Base-by-base conservation (phyloP, 768 basidiomycete species). In the Scleroderma citrinum region DNA sequence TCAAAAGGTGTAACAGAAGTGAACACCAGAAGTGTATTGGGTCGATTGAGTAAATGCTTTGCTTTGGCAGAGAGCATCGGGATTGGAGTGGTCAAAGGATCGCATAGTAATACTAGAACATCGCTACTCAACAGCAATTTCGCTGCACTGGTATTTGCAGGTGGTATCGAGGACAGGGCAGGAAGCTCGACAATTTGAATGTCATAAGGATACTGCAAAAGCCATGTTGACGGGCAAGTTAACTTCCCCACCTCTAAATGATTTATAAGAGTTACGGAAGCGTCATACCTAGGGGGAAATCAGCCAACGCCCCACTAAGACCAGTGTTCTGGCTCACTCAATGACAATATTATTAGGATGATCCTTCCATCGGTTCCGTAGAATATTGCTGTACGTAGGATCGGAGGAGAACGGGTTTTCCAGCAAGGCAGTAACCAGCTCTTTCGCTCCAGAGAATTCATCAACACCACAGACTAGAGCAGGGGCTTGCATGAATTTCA, bases 361-460 rank as follows among this genome's bases (percentile, higher is more conserved):
- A 36, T 65, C 60, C 44, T 59, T 61, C 81, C 85, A 84, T 29
- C 86, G 72, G 35, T 69, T 59, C 46, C 70, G 72, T 20, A 86
- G 57, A 7, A 59, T 57, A 29, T 69, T 64, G 44, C 69, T 73
- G 50, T 76, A 71, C 4, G 63, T 57, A 21, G 69, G 51, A 53
- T 80, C 76, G n/a, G 79, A 77, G 2, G 73, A 70, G 54, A 91
- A 76, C 13, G 87, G 87, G 47, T 89, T 81, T 38, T 83, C 77
- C 14, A 91, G 69, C 31, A 91, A 71, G 7, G 86, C 85, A 5
- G 81, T 80, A 17, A 90, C 77, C 4, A 91, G 65, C 26, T 83
- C 79, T 32, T 69, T 68, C 7, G 80, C 71, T 32, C 71, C 72
- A 17, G 83, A 74, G 62, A 70, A 74, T 56, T 77, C 64, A 61